phyloP scores from a whole-genome alignment of 306 rosid species.

The Luffa acutangula region DNA sequence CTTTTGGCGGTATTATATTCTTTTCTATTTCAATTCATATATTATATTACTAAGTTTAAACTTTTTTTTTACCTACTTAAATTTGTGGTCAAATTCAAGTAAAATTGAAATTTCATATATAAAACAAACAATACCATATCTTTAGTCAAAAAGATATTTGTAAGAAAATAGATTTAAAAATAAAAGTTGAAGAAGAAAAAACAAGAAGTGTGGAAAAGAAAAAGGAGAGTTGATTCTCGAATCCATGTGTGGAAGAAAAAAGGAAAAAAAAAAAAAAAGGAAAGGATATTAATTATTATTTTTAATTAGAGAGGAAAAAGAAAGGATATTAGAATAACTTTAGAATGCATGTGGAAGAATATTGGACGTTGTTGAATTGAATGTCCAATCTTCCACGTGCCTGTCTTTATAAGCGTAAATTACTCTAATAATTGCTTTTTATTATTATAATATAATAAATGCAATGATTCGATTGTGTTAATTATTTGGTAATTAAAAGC shows the following conservation, averaged over 20 bases:
- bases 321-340: background rate
- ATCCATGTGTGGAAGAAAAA: background rate
- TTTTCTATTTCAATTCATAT: too few species aligned
- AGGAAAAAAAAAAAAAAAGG: background rate
- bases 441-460: background rate
- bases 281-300: background rate
- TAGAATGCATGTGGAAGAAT: background rate
- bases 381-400: slow-evolving; percentile 5
- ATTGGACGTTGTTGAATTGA: background rate
- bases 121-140: background rate
- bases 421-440: background rate
- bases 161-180: background rate
- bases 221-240: background rate
- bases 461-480: background rate
- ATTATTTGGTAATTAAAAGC: background rate
- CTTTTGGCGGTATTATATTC: too few species aligned
- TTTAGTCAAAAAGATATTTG: background rate
- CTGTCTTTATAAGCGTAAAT: background rate
- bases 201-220: background rate
- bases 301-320: background rate
- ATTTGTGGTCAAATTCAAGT: background rate
- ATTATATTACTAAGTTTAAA: too few species aligned
- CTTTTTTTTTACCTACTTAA: too few species aligned
- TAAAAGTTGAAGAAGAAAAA: too few species aligned
- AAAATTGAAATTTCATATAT: too few species aligned